Evolutionary conservation across 768 basidiomycete species (phyloP), one percentile per base, ranked within the genome.

Genomic region (Lactarius trivialis): DNA sequence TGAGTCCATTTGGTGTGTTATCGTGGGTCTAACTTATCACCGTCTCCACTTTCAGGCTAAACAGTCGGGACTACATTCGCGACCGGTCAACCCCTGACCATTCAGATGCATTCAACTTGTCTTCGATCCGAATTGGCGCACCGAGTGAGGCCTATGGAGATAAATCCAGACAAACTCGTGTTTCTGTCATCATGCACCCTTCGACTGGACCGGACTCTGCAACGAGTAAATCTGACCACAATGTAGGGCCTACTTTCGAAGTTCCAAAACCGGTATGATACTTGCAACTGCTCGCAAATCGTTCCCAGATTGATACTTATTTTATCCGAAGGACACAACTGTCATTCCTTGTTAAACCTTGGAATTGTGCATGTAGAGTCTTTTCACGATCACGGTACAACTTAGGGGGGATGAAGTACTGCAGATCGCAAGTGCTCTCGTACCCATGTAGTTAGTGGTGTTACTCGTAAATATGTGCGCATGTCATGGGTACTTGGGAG

Each of bases 1-100:
- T 81, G 72, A 17, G 11, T 12, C 49, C 39, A 17, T 45, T 28
- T 30, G 2, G 15, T 21, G 45, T 26, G 17, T 4, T 12, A 48
- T 37, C 32, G 17, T 32, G 36, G n/a, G 21, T n/a, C 7, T 7
- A 8, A n/a, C 19, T 39, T 12, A 26, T 60, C 32, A 60, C 55
- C 12, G 14, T 21, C 14, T 9, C 28, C 19, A 6, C 52, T 17
- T 28, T 39, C 9, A 65, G 64, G 55, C 19, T 65, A 51, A 65
- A 61, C 28, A 54, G 26, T 45, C 60, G 64, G 4, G 34, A 58
- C n/a, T 7, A 30, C 6, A 8, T 65, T 26, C 58, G 41, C n/a
- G 51, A 54, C 7, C 45, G 48, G 14, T 21, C 48, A 8, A 2
- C 14, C 7, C 7, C 33, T 26, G 17, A 12, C 17, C 8, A 14